phyloP scores from a whole-genome alignment of 148 eudicot genomes.

The Simmondsia chinensis region DNA sequence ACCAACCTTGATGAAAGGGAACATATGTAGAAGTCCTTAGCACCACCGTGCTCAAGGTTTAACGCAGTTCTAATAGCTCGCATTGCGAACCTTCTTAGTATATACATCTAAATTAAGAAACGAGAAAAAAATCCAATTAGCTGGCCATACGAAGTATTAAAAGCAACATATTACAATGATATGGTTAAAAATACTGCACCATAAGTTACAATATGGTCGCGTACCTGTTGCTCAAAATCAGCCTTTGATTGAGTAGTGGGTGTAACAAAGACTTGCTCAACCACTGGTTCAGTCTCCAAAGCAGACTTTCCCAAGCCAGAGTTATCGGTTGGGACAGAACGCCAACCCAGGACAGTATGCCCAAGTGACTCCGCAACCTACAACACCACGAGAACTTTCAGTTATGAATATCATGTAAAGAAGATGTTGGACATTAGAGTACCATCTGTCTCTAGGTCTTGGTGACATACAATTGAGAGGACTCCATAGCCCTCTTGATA shows the following conservation, averaged over 20 bases:
- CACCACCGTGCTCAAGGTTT: slow-evolving; percentile 88
- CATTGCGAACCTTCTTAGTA: slow-evolving; percentile 92
- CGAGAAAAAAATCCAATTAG: background rate
- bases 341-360: slow-evolving; percentile 97
- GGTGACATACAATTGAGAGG: too few species aligned
- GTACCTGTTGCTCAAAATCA: slow-evolving; percentile 89
- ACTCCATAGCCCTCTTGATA: too few species aligned
- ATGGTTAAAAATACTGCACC: too few species aligned
- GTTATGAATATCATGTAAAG: slow-evolving; percentile 1
- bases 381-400: slow-evolving; percentile 7
- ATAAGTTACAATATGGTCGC: background rate
- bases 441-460: too few species aligned
- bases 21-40: slow-evolving; percentile 92
- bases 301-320: slow-evolving; percentile 91
- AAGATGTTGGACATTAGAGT: too few species aligned
- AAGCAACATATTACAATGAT: too few species aligned
- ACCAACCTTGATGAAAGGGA: slow-evolving; percentile 93
- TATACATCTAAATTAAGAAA: slow-evolving; percentile 69
- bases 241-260: slow-evolving; percentile 67
- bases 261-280: slow-evolving; percentile 97
- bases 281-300: slow-evolving; percentile 85
- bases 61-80: slow-evolving; percentile 96
- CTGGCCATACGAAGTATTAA: background rate
- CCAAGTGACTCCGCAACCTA: slow-evolving; percentile 98
- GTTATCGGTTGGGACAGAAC: slow-evolving; percentile 88